Conservation (phyloP, 2,329 filamentous ascomycete species). For the Aspergillus flavus region DNA sequence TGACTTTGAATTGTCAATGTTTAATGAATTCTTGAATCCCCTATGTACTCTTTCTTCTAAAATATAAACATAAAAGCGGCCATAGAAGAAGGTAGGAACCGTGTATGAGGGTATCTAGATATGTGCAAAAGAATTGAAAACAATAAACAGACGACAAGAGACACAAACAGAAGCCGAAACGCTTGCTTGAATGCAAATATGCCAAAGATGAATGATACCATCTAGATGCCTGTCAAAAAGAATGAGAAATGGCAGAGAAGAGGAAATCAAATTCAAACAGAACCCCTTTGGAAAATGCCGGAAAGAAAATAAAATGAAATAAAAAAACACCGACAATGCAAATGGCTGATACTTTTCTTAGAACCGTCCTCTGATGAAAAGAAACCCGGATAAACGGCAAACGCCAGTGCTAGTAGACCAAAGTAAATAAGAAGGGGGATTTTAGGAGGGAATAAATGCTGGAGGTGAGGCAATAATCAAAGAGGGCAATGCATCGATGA, state of each 20-base stretch:
- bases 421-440: slow-evolving; percentile 8
- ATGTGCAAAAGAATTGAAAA: slow-evolving; percentile 17
- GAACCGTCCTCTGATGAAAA: slow-evolving; percentile 7
- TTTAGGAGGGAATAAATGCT: slow-evolving; percentile 9
- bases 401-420: slow-evolving; percentile 17
- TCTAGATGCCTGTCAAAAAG: slow-evolving; percentile 1
- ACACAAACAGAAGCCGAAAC: slow-evolving; percentile 11
- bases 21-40: neutral
- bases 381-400: slow-evolving; percentile 13
- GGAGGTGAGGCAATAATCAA: slow-evolving; percentile 4
- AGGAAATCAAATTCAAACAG: neutral
- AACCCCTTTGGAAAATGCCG: neutral
- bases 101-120: slow-evolving; percentile 24
- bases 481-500: neutral
- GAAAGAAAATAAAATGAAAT: slow-evolving; percentile 1
- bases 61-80: slow-evolving; percentile 2
- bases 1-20: neutral
- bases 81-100: slow-evolving; percentile 12
- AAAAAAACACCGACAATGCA: slow-evolving; percentile 10
- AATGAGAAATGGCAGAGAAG: neutral
- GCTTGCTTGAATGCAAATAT: slow-evolving; percentile 8
- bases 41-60: slow-evolving; percentile 1
- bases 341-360: slow-evolving; percentile 13
- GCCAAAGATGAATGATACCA: slow-evolving; percentile 6
- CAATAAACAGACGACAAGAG: slow-evolving; percentile 19